phyloP scores from a whole-genome alignment of 2,329 filamentous ascomycete species.

The Venturia oleaginea region DNA sequence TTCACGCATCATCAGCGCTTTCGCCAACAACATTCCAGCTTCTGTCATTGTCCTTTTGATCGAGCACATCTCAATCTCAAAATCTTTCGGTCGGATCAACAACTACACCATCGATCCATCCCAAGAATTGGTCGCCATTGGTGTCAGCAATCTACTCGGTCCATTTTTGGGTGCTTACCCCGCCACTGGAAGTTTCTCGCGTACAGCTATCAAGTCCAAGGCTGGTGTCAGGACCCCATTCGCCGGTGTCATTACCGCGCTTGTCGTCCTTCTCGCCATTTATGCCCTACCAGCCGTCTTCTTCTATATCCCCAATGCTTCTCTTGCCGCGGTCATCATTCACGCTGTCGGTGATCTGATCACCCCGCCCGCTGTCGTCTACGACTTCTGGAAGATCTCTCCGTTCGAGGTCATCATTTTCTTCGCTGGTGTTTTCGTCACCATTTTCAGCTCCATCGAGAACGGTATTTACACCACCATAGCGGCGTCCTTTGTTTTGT shows the following conservation, averaged over 20 bases:
- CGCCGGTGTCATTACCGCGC: slow-evolving; percentile 77
- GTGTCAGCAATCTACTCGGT: slow-evolving; percentile 78
- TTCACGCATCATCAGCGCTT: slow-evolving; percentile 54
- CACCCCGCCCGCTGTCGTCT: slow-evolving; percentile 81
- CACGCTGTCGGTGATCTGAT: slow-evolving; percentile 91
- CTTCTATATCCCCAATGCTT: slow-evolving; percentile 81
- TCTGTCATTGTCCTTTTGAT: slow-evolving; percentile 91
- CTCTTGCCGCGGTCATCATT: slow-evolving; percentile 82
- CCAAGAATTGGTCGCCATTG: slow-evolving; percentile 91
- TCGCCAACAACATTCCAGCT: slow-evolving; percentile 66
- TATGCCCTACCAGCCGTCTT: slow-evolving; percentile 84
- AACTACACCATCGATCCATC: slow-evolving; percentile 95
- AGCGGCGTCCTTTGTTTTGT: slow-evolving; percentile 62
- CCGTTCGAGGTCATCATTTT: slow-evolving; percentile 88
- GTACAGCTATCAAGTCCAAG: slow-evolving; percentile 95
- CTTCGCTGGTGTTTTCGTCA: slow-evolving; percentile 84
- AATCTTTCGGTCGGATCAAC: slow-evolving; percentile 91
- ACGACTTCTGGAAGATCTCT: slow-evolving; percentile 91
- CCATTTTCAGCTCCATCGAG: slow-evolving; percentile 81
- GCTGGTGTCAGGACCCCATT: slow-evolving; percentile 88
- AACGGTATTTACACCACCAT: slow-evolving; percentile 88
- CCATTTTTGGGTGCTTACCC: slow-evolving; percentile 89
- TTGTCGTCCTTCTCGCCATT: slow-evolving; percentile 79
- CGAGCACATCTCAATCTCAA: slow-evolving; percentile 94
- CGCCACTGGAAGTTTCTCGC: slow-evolving; percentile 88